Evolutionary conservation across 306 rosid species (phyloP), one percentile per base, ranked within the genome.

Genomic region (Malus asiatica): DNA sequence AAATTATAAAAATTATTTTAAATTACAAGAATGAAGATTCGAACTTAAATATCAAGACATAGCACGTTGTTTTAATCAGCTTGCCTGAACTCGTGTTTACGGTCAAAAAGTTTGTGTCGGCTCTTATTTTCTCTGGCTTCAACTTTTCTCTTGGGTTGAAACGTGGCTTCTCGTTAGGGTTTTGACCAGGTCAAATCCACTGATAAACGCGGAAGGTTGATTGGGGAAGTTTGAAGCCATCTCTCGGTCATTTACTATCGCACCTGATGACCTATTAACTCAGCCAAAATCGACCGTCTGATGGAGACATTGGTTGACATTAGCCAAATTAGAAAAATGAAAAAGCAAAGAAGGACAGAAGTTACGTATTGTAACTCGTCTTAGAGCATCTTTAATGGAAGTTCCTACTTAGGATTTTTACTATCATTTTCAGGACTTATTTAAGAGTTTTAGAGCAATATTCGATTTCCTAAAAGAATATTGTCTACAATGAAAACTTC

Each of bases 31-130:
- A 48, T 5, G 3, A 2, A 5, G 2, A 48, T 48, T 48, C 20
- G 3, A 48, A 48, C 1, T 48, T 15, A 1, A 2, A 1, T 1
- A 2, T 1, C 2, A 6, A 16, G 5, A 15, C 5, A 6, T 1
- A 48, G 1, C 20, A 48, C 3, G 5, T 48, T 48, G 1, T 48
- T 48, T 48, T 48, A 48, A 3, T 5, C 8, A 4, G 16, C 19
- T 48, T 4, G 16, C 0, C 3, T 15, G 0, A 15, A 16, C 55
- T 0, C 3, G 6, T 6, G 1, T 1, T 0, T 45, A 3, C 3
- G 16, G 16, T 45, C 51, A 48, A 48, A 48, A 48, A 15, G 20
- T 48, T 48, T 48, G 0, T 48, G 55, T 20, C 4, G 29, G 27
- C 25, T 19, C 2, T 33, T 13, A 12, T 30, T 65, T 65, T 64